Base-by-base conservation (phyloP, 163 green algal genomes). In the Scenedesmus sp. region DNA sequence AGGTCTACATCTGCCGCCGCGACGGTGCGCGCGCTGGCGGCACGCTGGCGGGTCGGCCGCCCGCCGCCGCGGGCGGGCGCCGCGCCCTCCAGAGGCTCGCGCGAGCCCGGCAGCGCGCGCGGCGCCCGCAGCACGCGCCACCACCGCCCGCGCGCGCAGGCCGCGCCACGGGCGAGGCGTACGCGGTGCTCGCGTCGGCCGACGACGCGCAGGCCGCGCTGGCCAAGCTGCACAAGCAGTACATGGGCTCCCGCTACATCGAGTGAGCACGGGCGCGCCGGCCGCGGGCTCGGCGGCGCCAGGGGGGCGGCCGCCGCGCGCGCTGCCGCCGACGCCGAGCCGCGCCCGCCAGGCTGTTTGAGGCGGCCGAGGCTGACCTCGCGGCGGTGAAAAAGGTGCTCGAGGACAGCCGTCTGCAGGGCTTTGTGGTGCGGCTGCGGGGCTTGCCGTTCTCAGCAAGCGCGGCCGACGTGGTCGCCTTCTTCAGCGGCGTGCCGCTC, bases 181-280 rank as follows among this genome's bases (percentile, higher is more conserved):
- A 93, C 73, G 91, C 91, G 18, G 62, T 89, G 67, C 88, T 97
- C 14, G 73, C 75, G 9, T 82, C 63, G 2, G 33, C 67, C 14
- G 78, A 83, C 36, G 70, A 87, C 11, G 87, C 88, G 0, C 65
- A 58, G 0, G 44, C 71, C 1, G 90, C 91, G 0, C 73, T 92
- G 9, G 34, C 85, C 28, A 74, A 86, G 70, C 77, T 86, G 53
- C 85, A 96, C 69, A 86, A 89, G 17, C 70, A 91, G 45, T 78
- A 90, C 62, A 83, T 97, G 57, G 88, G 87, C 15, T 80, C 82
- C 51, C 82, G 92, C 62, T 97, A 97, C 75, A 95, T 97, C 22
- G 92, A 97, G 92, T 94, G 71, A 82, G 84, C 11, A 36, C 39
- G 39, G n/a, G n/a, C n/a, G n/a, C n/a, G n/a, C n/a, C n/a, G n/a